These are phyloP conservation scores for Cutaneotrichosporon sp. DNA, from an alignment of 1,284 basidiomycete genomes.

Conservation along the genomic window DNA sequence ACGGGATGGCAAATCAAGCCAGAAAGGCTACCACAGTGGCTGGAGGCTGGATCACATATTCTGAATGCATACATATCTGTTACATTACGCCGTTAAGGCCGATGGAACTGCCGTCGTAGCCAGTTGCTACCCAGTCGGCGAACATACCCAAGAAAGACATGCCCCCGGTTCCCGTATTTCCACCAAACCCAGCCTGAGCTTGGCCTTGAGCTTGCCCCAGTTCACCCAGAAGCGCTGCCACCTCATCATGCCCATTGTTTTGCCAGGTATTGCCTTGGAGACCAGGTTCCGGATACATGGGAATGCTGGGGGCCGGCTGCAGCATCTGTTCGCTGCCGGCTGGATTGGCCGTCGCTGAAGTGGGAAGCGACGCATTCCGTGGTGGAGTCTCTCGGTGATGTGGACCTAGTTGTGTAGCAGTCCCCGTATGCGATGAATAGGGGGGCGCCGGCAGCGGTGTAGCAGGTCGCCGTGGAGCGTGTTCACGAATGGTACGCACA, in stretches of 20 bases:
- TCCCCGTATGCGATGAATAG: not conserved
- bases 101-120: constrained; percentile 6
- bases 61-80: too few species aligned
- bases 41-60: too few species aligned
- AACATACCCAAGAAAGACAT: constrained; percentile 4
- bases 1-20: too few species aligned
- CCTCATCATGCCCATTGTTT: constrained; percentile 8
- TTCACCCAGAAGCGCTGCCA: constrained; percentile 9
- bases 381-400: not conserved
- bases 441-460: not conserved
- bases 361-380: not conserved
- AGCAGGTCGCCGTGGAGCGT: constrained; percentile 1
- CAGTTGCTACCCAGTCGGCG: constrained; percentile 16
- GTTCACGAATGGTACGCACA: constrained; percentile 7
- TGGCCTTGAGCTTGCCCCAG: constrained; percentile 1
- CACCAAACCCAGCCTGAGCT: not conserved
- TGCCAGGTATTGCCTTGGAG: not conserved
- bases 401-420: not conserved
- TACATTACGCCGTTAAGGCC: constrained; percentile 1
- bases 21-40: too few species aligned
- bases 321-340: constrained; percentile 1
- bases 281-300: constrained; percentile 2
- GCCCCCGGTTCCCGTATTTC: not conserved
- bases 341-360: not conserved
- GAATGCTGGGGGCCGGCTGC: not conserved